Conservation (phyloP, 805 yeast genomes). For the Ogataea kodamae region DNA sequence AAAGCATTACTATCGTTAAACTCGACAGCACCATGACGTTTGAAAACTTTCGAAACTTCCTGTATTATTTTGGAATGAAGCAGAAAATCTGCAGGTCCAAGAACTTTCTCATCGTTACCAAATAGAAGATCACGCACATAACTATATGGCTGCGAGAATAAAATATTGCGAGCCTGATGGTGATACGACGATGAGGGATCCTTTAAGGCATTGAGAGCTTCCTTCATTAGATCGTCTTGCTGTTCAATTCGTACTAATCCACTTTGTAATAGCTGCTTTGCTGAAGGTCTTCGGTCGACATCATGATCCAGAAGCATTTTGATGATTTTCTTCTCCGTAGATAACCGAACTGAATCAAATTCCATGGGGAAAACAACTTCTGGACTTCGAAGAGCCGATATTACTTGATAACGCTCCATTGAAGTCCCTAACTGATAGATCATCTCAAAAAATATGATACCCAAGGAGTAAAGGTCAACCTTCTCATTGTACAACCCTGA, state of each 20-base stretch:
- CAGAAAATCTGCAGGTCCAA: constrained; percentile 45
- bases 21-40: constrained; percentile 83
- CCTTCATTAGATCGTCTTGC: constrained; percentile 85
- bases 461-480: constrained; percentile 93
- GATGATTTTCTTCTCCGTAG: constrained; percentile 66
- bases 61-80: constrained; percentile 58
- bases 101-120: constrained; percentile 43
- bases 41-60: constrained; percentile 60
- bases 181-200: constrained; percentile 95
- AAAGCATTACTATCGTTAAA: constrained; percentile 53
- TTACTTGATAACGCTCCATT: constrained; percentile 82
- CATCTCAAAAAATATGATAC: constrained; percentile 96
- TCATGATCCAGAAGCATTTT: constrained; percentile 69
- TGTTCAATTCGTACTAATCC: constrained; percentile 86
- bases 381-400: constrained; percentile 59
- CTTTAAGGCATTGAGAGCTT: constrained; percentile 78
- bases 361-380: constrained; percentile 67
- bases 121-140: constrained; percentile 81
- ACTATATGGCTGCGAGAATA: constrained; percentile 82
- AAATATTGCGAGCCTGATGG: constrained; percentile 80
- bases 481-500: constrained; percentile 81
- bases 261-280: constrained; percentile 67
- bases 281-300: constrained; percentile 77
- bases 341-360: constrained; percentile 49
- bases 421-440: constrained; percentile 78